Percentiles rank a stretch among this genome's conserved stretches.
phyloP scores from a whole-genome alignment of 495 filamentous ascomycete genomes.

The Trichoderma erinaceum region DNA sequence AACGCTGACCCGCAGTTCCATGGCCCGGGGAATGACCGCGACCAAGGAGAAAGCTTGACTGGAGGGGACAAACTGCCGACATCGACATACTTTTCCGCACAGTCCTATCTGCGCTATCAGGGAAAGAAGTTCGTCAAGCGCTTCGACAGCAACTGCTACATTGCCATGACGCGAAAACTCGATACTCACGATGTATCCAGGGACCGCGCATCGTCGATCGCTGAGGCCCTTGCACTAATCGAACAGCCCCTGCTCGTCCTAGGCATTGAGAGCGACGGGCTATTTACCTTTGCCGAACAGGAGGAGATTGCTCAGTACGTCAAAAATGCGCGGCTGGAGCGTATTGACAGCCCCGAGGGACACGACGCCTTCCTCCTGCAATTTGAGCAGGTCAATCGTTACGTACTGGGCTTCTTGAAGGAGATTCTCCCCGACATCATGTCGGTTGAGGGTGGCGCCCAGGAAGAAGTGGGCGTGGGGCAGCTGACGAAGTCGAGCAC shows the following conservation, averaged over 20 bases:
- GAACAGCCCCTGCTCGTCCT: slow-evolving; percentile 83
- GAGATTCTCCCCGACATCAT: slow-evolving; percentile 84
- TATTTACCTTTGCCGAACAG: slow-evolving; percentile 96
- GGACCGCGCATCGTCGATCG: slow-evolving; percentile 56
- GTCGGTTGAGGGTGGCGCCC: slow-evolving; percentile 49
- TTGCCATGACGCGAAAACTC: slow-evolving; percentile 97
- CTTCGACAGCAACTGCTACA: slow-evolving; percentile 98
- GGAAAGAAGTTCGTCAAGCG: slow-evolving; percentile 93
- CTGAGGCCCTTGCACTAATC: slow-evolving; percentile 70
- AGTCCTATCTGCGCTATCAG: slow-evolving; percentile 97
- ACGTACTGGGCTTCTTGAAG: slow-evolving; percentile 78
- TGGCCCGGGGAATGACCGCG: slow-evolving; percentile 47
- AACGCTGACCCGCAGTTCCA: slow-evolving; percentile 70
- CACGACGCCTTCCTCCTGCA: slow-evolving; percentile 95
- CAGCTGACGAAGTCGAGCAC: slow-evolving; percentile 70
- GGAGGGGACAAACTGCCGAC: slow-evolving; percentile 46
- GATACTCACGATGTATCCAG: slow-evolving; percentile 94
- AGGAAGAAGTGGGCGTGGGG: slow-evolving; percentile 40
- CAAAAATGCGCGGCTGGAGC: slow-evolving; percentile 66
- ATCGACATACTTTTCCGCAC: slow-evolving; percentile 91
- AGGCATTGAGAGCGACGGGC: slow-evolving; percentile 88
- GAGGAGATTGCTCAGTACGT: slow-evolving; percentile 82
- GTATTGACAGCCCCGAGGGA: slow-evolving; percentile 87
- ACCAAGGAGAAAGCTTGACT: slow-evolving; percentile 28
- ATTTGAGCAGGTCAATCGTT: slow-evolving; percentile 90